A percentile compares a stretch with the other conserved stretches of the same genome.
These are phyloP conservation scores for Geranomyces variabilis DNA, from an alignment of 192 early-diverging fungal genomes.

Conservation along the genomic window DNA sequence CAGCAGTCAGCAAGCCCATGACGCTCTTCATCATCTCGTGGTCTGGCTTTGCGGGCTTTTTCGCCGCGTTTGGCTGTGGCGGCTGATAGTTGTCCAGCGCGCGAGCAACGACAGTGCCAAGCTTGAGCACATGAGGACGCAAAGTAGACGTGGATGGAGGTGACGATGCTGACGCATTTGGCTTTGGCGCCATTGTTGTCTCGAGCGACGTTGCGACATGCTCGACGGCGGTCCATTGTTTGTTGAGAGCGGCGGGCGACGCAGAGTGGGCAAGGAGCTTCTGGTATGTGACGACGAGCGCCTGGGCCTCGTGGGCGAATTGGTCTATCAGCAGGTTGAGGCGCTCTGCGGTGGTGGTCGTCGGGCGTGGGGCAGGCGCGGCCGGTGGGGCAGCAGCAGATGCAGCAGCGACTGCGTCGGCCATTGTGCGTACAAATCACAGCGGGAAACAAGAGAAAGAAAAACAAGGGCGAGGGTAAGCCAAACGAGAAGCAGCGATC, in stretches of 20 bases:
- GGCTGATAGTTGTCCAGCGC: not conserved
- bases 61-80: not conserved
- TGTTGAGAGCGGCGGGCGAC: not conserved
- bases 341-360: too few relatives aligned
- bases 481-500: too few relatives aligned
- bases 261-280: not conserved
- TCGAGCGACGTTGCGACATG: not conserved
- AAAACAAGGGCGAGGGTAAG: too few relatives aligned
- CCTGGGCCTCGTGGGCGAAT: slow-evolving; percentile 21
- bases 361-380: too few relatives aligned
- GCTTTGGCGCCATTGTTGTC: not conserved
- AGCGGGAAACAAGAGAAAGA: too few relatives aligned
- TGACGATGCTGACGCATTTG: not conserved
- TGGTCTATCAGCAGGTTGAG: slow-evolving; percentile 24
- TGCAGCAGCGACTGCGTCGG: too few relatives aligned
- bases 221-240: slow-evolving; percentile 16
- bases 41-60: not conserved
- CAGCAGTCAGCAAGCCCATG: slow-evolving; percentile 19
- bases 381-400: too few relatives aligned
- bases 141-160: not conserved
- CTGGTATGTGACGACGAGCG: slow-evolving; percentile 17
- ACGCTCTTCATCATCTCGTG: slow-evolving; percentile 17
- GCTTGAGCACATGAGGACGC: not conserved
- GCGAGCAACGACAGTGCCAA: not conserved
- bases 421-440: too few relatives aligned